Conservation (phyloP, 345 rosid genomes). For the Linum usitatissimum region DNA sequence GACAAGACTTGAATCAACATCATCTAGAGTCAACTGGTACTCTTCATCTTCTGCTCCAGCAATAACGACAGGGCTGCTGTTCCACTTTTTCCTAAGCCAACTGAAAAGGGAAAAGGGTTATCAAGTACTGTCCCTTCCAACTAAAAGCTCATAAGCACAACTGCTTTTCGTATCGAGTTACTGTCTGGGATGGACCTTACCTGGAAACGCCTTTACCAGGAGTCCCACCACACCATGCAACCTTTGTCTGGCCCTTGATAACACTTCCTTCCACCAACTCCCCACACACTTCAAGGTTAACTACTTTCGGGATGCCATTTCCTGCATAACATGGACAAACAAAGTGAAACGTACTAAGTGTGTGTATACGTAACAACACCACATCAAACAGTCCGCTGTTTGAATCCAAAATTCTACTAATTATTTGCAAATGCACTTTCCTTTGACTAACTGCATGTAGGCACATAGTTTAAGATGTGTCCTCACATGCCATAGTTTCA, state of each 20-base stretch:
- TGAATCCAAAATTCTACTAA: background rate
- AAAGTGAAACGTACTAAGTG: slow-evolving; percentile 6
- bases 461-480: background rate
- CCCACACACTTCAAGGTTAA: slow-evolving; percentile 73
- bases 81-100: slow-evolving; percentile 95
- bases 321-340: slow-evolving; percentile 35
- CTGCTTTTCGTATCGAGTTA: slow-evolving; percentile 1
- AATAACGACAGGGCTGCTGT: slow-evolving; percentile 80
- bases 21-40: slow-evolving; percentile 64
- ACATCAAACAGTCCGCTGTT: background rate
- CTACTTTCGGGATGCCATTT: slow-evolving; percentile 84
- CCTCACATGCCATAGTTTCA: background rate
- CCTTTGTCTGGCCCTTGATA: slow-evolving; percentile 59
- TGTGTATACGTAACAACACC: background rate
- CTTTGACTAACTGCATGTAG: background rate
- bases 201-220: slow-evolving; percentile 93
- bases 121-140: background rate
- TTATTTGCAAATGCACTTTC: background rate
- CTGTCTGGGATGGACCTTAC: slow-evolving; percentile 24
- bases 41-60: slow-evolving; percentile 86
- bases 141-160: slow-evolving; percentile 1
- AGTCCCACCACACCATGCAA: slow-evolving; percentile 98
- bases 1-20: slow-evolving; percentile 87
- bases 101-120: slow-evolving; percentile 28
- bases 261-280: slow-evolving; percentile 76